A percentile compares a stretch with the other conserved stretches of the same genome.
phyloP scores from a whole-genome alignment of 2,329 filamentous ascomycete genomes.

The Mollisia scopiformis region DNA sequence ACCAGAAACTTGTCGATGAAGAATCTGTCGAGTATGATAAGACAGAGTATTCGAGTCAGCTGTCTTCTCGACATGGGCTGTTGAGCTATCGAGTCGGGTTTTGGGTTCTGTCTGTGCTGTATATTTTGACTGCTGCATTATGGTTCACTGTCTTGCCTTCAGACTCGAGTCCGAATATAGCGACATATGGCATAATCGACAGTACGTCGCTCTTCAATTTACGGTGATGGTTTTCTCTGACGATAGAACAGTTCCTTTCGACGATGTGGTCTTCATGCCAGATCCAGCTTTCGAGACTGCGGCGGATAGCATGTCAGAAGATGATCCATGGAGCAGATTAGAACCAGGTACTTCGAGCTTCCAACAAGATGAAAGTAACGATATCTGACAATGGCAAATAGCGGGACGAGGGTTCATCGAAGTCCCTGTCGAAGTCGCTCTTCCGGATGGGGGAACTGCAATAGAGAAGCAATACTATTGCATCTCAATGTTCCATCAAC shows the following conservation, averaged over 20 bases:
- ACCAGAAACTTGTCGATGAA: neutral
- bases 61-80: neutral
- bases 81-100: neutral
- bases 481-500: slow-evolving; percentile 21
- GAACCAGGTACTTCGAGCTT: neutral
- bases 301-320: neutral
- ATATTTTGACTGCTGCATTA: neutral
- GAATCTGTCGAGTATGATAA: neutral
- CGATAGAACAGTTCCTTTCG: neutral
- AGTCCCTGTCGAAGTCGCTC: neutral
- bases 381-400: neutral
- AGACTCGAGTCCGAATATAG: neutral
- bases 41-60: neutral
- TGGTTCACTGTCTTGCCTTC: neutral
- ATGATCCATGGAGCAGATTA: neutral
- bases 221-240: neutral
- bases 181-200: neutral
- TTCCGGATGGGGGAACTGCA: slow-evolving; percentile 3
- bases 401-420: slow-evolving; percentile 18
- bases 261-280: neutral
- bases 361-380: neutral
- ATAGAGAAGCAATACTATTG: slow-evolving; percentile 6
- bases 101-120: neutral
- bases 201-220: neutral
- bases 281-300: neutral